Evolutionary conservation across 345 rosid species (phyloP), one percentile per base, ranked within the genome.

Genomic region (Sonneratia alba): DNA sequence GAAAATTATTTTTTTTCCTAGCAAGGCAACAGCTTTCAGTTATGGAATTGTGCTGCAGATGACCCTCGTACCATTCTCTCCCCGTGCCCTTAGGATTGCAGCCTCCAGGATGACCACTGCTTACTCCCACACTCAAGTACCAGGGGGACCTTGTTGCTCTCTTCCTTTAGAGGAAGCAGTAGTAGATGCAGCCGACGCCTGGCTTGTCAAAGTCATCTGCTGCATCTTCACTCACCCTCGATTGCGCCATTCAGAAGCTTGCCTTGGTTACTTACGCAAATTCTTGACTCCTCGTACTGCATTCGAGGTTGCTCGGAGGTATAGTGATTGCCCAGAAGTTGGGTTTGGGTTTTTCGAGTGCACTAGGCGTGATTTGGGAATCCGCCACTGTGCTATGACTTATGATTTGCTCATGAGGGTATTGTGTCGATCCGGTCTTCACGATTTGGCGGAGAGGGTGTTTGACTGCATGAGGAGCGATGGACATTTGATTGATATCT

Each of bases 121-220:
- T 42, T 75, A 70, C 57, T 76, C 77, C 74, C 92, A 88, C 74
- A 27, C 67, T 38, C 88, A 83, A 36, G 37, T 81, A 64, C 76
- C 74, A 24, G 91, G 90, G 62, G 88, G 87, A 73, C 85, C 81
- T 76, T 72, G 82, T 63, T 76, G 76, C 21, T 83, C 84, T 43
- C 68, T 76, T 69, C 69, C 77, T 22, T 27, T 65, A n/a, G 75
- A 72, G 27, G 75, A 68, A 32, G 86, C 77, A 74, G 83, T 49
- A 36, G 71, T 71, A 11, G 74, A 77, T 32, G 69, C 61, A 68
- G 74, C 76, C 22, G 89, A 88, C 67, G 81, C 88, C 55, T 94
- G 96, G 97, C 81, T 91, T 64, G 88, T 85, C 74, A 91, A 94
- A 83, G 83, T 89, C 75, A 85, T 83, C 19, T 83, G 88, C 38